Base-by-base conservation (phyloP, 495 filamentous ascomycete species). In the Penicillium taxi region DNA sequence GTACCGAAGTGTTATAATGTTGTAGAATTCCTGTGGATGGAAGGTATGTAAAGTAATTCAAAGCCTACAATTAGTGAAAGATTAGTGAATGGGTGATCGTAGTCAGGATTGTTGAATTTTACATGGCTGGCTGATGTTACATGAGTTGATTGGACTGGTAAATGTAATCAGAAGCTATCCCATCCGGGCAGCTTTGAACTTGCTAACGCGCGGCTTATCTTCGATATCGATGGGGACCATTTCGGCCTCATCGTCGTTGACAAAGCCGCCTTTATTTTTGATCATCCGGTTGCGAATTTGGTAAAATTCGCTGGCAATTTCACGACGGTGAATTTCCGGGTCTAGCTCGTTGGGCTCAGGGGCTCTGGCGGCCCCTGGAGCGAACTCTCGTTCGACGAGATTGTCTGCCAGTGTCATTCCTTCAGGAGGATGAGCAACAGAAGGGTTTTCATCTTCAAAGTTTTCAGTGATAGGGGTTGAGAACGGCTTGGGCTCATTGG, bases 121-220 rank as follows among this genome's bases (percentile, higher is more conserved):
- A n/a, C n/a, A n/a, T n/a, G n/a, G n/a, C n/a, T n/a, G n/a, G n/a
- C n/a, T n/a, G n/a, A n/a, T n/a, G n/a, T n/a, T n/a, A n/a, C n/a
- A n/a, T n/a, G n/a, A n/a, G n/a, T n/a, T n/a, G n/a, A n/a, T n/a
- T n/a, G n/a, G n/a, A n/a, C n/a, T n/a, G n/a, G n/a, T n/a, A n/a
- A n/a, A n/a, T n/a, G n/a, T n/a, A n/a, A n/a, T n/a, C n/a, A n/a
- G n/a, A n/a, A n/a, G n/a, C n/a, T n/a, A n/a, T n/a, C n/a, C n/a
- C 54, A 95, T 55, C 33, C 86, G 75, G 5, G 91, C 86, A 37
- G 89, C 86, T 59, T 79, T 91, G 61, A 96, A 98, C 42, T 83
- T 74, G 69, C 90, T 96, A 41, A 95, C 64, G 45, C 81, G 82
- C 18, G 75, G 73, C 20, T 76, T 74, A 8, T 82, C 73, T 37